Conservation (phyloP, 208 protist species). For the Leishmania aethiopica region DNA sequence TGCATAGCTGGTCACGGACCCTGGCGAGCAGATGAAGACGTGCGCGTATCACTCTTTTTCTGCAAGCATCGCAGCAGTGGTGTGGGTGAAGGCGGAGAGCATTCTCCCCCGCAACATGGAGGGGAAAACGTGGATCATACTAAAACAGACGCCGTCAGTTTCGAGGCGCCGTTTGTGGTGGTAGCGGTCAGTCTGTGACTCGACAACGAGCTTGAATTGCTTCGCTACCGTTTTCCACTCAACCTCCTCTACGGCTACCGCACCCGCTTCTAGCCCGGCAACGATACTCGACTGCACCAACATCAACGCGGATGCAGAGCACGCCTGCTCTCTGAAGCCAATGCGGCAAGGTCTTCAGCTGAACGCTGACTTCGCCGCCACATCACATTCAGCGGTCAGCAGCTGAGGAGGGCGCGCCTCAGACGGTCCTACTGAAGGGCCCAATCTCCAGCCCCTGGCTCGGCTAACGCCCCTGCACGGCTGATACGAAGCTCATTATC, state of each 20-base stretch:
- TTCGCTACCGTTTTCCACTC: constrained; percentile 34
- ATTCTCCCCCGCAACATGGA: background rate
- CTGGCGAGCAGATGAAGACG: constrained; percentile 20
- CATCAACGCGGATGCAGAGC: constrained; percentile 31
- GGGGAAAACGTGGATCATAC: background rate
- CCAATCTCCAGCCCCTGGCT: constrained; percentile 23
- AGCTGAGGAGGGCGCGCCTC: constrained; percentile 9
- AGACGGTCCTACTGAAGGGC: constrained; percentile 23
- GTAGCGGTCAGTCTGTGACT: constrained; percentile 34
- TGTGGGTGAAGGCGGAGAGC: constrained; percentile 17
- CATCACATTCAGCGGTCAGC: constrained; percentile 22
- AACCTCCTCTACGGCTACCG: constrained; percentile 39
- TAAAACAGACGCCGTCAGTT: constrained; percentile 12
- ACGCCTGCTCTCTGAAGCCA: constrained; percentile 24
- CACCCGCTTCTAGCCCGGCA: constrained; percentile 25
- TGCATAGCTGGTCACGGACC: constrained; percentile 10
- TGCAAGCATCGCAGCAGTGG: constrained; percentile 16
- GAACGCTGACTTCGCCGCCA: constrained; percentile 15
- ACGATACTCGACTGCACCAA: constrained; percentile 12
- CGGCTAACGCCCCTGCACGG: constrained; percentile 27
- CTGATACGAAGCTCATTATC: constrained; percentile 41
- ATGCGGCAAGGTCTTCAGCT: constrained; percentile 30
- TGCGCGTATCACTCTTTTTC: constrained; percentile 22
- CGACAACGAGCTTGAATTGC: constrained; percentile 14
- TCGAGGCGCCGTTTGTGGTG: constrained; percentile 25